Evolutionary conservation across 176 grass and related monocot genomes (phyloP).

Genomic region (Saccharum spontaneum): DNA sequence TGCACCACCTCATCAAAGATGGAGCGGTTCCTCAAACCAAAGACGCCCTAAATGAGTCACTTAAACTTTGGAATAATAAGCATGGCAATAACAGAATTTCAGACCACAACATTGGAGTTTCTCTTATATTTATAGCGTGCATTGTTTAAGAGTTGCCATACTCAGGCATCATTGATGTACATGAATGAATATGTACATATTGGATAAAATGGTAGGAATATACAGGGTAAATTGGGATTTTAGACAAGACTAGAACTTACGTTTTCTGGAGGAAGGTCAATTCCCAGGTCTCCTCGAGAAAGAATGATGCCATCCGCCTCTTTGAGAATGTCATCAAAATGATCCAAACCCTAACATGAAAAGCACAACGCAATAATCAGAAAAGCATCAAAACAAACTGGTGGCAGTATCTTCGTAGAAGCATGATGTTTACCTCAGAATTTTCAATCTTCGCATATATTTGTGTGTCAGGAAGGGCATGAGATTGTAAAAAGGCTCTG

Average conservation of each 20-base stretch:
- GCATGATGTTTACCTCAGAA: constrained; percentile 54
- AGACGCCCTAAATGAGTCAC: background rate
- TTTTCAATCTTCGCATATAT: constrained; percentile 97
- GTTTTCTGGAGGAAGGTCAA: constrained; percentile 93
- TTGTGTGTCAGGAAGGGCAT: constrained; percentile 71
- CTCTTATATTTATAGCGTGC: background rate
- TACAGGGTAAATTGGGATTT: background rate
- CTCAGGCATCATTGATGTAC: background rate
- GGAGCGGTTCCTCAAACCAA: background rate
- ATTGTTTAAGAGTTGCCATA: constrained; percentile 6
- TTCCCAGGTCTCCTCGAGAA: constrained; percentile 80
- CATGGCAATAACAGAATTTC: background rate
- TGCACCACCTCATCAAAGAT: background rate
- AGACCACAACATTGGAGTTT: constrained; percentile 1
- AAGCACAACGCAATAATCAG: constrained; percentile 17
- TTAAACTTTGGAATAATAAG: background rate
- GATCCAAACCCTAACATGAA: constrained; percentile 78
- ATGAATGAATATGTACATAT: constrained; percentile 23
- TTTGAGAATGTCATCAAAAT: constrained; percentile 98
- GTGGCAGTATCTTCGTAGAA: background rate
- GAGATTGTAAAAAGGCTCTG: constrained; percentile 72
- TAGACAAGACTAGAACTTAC: constrained; percentile 41
- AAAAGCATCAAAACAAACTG: constrained; percentile 30
- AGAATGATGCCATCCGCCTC: constrained; percentile 89
- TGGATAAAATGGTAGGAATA: background rate